A percentile compares a stretch with the other conserved stretches of the same genome.
These are phyloP conservation scores for Paraurostyla sp. DNA, from an alignment of 73 alveolate species.

Conservation along the genomic window DNA sequence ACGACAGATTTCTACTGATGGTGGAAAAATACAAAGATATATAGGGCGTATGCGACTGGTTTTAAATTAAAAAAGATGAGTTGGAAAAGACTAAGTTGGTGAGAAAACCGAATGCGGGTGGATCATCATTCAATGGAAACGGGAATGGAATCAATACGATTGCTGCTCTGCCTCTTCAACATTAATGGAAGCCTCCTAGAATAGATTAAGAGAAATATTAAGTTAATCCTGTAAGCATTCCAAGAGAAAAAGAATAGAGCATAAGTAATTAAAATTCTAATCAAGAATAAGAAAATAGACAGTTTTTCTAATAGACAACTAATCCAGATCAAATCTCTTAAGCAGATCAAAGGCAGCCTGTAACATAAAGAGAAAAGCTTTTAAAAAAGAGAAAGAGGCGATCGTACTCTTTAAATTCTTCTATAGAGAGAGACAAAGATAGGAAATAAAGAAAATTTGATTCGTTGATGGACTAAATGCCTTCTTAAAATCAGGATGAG, in stretches of 20 bases:
- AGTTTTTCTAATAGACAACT: not conserved
- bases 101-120: not conserved
- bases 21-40: not conserved
- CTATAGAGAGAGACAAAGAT: too few relatives aligned
- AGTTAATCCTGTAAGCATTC: slow-evolving; percentile 9
- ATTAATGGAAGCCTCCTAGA: slow-evolving; percentile 68
- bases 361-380: too few relatives aligned
- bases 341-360: too few relatives aligned
- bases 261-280: not conserved
- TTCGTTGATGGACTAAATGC: too few relatives aligned
- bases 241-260: not conserved
- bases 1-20: not conserved
- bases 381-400: not conserved
- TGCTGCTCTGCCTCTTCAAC: not conserved
- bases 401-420: not conserved
- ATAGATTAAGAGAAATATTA: slow-evolving; percentile 34
- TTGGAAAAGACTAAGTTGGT: not conserved
- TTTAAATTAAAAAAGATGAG: not conserved
- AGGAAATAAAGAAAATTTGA: too few relatives aligned
- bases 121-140: not conserved
- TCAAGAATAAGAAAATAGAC: not conserved
- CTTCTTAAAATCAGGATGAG: too few relatives aligned
- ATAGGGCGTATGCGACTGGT: slow-evolving; percentile 54
- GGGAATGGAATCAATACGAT: not conserved
- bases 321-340: too few relatives aligned